These are phyloP conservation scores for Didymella exigua DNA, from an alignment of 2,329 filamentous ascomycete species.

Conservation along the genomic window DNA sequence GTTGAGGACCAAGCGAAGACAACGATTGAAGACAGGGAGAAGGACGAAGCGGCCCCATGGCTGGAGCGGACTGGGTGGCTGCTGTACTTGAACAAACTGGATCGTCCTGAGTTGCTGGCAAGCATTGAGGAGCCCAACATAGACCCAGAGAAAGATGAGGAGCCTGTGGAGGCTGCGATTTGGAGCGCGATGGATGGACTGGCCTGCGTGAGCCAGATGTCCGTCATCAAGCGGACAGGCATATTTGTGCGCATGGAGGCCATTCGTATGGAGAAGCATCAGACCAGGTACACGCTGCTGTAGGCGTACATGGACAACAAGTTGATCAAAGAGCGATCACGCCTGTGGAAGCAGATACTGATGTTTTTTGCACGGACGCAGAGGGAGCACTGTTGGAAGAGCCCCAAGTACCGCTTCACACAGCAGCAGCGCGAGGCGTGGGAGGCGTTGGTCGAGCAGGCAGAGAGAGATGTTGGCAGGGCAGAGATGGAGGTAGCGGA, in stretches of 20 bases:
- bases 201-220: neutral
- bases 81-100: neutral
- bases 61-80: neutral
- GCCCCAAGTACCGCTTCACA: constrained; percentile 3
- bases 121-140: neutral
- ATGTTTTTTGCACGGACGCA: neutral
- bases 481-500: neutral
- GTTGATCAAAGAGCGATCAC: neutral
- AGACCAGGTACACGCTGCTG: constrained; percentile 16
- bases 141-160: neutral
- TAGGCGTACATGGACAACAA: neutral
- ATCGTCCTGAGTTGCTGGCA: neutral
- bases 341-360: neutral
- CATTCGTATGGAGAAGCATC: constrained; percentile 24
- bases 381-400: neutral
- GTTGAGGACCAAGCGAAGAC: neutral
- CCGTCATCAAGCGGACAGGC: neutral
- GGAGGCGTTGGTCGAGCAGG: constrained; percentile 14
- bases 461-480: neutral
- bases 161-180: neutral
- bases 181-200: neutral
- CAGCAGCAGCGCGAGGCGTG: constrained; percentile 17
- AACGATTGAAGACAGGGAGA: neutral
- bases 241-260: constrained; percentile 25
- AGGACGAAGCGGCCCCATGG: neutral